Evolutionary conservation across 1,284 basidiomycete species (phyloP).

Genomic region (Garcileccinum viscosum): DNA sequence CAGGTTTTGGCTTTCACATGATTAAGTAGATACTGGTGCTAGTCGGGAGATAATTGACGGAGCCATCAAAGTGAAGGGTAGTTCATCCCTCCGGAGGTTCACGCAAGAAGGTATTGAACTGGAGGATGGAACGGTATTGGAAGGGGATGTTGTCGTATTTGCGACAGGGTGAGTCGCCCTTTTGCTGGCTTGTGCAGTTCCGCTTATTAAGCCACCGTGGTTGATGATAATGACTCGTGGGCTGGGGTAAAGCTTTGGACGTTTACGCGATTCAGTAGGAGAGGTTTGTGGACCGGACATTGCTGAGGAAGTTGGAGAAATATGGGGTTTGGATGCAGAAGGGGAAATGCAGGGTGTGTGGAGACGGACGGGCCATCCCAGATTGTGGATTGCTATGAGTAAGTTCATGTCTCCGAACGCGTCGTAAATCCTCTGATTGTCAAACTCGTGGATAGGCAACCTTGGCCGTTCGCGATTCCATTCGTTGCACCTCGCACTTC

Average conservation of each 20-base stretch:
- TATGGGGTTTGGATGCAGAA: constrained; percentile 55
- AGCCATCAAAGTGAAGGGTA: constrained; percentile 41
- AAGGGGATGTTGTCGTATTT: constrained; percentile 54
- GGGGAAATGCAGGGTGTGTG: constrained; percentile 50
- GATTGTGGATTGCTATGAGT: constrained; percentile 46
- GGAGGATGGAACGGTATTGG: constrained; percentile 45
- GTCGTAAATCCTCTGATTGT: background rate
- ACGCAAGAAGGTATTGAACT: constrained; percentile 43
- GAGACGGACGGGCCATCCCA: constrained; percentile 38
- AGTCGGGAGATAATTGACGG: constrained; percentile 50
- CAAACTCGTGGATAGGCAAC: constrained; percentile 31
- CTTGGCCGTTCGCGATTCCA: constrained; percentile 40
- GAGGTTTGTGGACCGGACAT: constrained; percentile 45
- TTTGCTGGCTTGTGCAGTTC: background rate
- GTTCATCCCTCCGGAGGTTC: constrained; percentile 37
- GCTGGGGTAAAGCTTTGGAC: constrained; percentile 26
- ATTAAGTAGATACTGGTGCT: constrained; percentile 40
- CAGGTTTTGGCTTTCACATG: background rate
- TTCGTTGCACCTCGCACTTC: constrained; percentile 45
- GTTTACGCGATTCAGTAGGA: constrained; percentile 37
- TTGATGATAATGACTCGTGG: background rate
- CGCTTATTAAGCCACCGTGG: background rate
- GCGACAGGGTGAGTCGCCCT: constrained; percentile 44
- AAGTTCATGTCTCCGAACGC: constrained; percentile 6
- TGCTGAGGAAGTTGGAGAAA: constrained; percentile 41